A percentile compares a stretch with the other conserved stretches of the same genome.
Conservation (phyloP, 345 rosid genomes). For the Arabis alpina region DNA sequence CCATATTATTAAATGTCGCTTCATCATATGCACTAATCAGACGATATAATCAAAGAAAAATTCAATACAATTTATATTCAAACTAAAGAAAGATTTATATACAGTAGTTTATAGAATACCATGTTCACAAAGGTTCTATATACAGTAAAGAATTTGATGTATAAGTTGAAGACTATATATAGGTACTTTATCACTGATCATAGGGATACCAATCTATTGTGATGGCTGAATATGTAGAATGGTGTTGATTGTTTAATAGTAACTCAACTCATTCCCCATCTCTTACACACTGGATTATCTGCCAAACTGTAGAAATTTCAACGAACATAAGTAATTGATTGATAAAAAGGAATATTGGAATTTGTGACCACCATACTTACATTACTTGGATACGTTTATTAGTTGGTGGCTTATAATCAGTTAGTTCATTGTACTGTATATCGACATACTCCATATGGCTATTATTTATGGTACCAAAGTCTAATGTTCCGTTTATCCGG, state of each 20-base stretch:
- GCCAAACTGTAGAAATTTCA: slow-evolving; percentile 58
- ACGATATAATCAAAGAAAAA: too few relatives aligned
- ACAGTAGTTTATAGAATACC: too few relatives aligned
- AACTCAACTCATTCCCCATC: slow-evolving; percentile 37
- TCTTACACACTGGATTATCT: slow-evolving; percentile 67
- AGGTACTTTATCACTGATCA: too few relatives aligned
- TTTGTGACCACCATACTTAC: slow-evolving; percentile 48
- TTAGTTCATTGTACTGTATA: slow-evolving; percentile 56
- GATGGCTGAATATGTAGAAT: too few relatives aligned
- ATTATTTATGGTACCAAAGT: slow-evolving; percentile 53
- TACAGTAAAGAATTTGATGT: too few relatives aligned
- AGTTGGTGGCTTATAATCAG: slow-evolving; percentile 27
- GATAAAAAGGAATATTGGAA: neutral
- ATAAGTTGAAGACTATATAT: too few relatives aligned
- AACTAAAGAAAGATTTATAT: too few relatives aligned
- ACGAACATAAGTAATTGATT: neutral
- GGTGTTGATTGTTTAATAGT: slow-evolving; percentile 45
- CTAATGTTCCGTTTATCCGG: slow-evolving; percentile 55
- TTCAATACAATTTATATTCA: too few relatives aligned
- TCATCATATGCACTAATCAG: too few relatives aligned
- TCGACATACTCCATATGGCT: slow-evolving; percentile 57
- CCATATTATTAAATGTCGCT: too few relatives aligned
- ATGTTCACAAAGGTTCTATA: too few relatives aligned
- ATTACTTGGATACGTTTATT: slow-evolving; percentile 41
- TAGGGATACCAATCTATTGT: too few relatives aligned